These are phyloP conservation scores for Ustilago xerochloae DNA, from an alignment of 1,284 basidiomycete genomes.

Conservation along the genomic window DNA sequence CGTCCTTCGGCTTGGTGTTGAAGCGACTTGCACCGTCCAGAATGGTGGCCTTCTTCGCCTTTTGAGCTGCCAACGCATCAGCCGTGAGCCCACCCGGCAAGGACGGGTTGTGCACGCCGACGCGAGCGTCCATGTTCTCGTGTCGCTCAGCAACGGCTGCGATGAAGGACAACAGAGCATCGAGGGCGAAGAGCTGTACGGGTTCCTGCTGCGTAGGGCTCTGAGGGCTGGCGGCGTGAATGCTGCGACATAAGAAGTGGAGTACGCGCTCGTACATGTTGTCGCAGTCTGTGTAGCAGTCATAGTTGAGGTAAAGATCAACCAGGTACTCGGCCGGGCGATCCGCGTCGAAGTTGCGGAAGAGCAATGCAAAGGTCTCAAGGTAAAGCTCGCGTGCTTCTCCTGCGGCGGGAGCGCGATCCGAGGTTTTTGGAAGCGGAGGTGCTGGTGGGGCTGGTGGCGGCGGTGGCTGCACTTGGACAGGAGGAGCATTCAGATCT, in stretches of 20 bases:
- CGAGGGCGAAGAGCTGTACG: constrained; percentile 87
- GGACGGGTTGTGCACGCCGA: constrained; percentile 11
- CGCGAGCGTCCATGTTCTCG: constrained; percentile 72
- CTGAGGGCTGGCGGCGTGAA: constrained; percentile 72
- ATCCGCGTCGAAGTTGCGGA: constrained; percentile 69
- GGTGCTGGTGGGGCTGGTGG: constrained; percentile 71
- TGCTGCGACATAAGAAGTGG: constrained; percentile 77
- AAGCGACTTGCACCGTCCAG: constrained; percentile 86
- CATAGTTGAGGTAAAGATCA: constrained; percentile 94
- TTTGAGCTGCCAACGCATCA: constrained; percentile 77
- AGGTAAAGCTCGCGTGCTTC: constrained; percentile 90
- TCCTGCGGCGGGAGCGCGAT: constrained; percentile 76
- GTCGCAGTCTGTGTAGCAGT: constrained; percentile 95
- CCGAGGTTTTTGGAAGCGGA: constrained; percentile 72
- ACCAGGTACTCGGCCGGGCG: constrained; percentile 84
- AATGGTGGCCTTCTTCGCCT: constrained; percentile 87
- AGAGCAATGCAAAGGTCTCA: constrained; percentile 84
- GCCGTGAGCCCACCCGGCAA: constrained; percentile 68
- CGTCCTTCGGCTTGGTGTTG: constrained; percentile 94
- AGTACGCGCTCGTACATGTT: constrained; percentile 93
- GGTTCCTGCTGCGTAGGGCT: constrained; percentile 82
- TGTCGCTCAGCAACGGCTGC: constrained; percentile 86
- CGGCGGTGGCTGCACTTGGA: constrained; percentile 69
- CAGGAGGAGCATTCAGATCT: constrained; percentile 3
- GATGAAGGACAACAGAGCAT: constrained; percentile 86